These are phyloP conservation scores for Terana coerulea DNA, from an alignment of 768 basidiomycete species.

Conservation along the genomic window DNA sequence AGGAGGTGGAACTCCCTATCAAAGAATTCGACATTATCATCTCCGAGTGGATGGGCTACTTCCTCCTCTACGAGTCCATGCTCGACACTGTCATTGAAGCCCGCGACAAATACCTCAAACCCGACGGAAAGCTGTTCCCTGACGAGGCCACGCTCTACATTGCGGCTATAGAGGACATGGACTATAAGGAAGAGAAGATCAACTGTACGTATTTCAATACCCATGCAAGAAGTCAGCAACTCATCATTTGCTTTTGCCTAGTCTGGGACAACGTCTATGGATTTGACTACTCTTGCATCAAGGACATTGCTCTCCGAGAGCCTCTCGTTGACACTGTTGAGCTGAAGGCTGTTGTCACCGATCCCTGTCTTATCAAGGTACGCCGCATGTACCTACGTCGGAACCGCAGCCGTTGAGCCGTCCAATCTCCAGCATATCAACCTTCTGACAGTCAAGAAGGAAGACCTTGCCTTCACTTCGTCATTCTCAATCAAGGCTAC, in stretches of 20 bases:
- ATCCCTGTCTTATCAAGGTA: conserved; percentile 88
- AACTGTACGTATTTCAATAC: conserved; percentile 66
- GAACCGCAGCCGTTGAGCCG: conserved; percentile 8
- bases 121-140: conserved; percentile 90
- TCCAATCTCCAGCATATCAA: conserved; percentile 68
- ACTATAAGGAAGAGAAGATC: conserved; percentile 99
- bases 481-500: conserved; percentile 80
- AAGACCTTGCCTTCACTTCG: conserved; percentile 84
- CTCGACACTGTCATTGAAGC: conserved; percentile 96
- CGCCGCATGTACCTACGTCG: conserved; percentile 11
- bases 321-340: conserved; percentile 99
- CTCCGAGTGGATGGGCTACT: conserved; percentile 99
- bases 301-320: conserved; percentile 94
- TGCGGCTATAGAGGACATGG: conserved; percentile 98
- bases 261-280: conserved; percentile 99
- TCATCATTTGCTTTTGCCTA: conserved; percentile 31
- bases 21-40: conserved; percentile 97
- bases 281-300: conserved; percentile 99
- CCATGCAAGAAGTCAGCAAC: neutral
- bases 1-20: conserved; percentile 86
- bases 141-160: conserved; percentile 90
- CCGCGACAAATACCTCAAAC: conserved; percentile 93
- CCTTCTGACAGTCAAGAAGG: conserved; percentile 88
- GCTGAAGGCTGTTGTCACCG: conserved; percentile 89
- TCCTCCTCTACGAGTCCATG: conserved; percentile 99